These are phyloP conservation scores for Furcasterigmium sp. DNA, from an alignment of 2,329 filamentous ascomycete species.

Conservation along the genomic window DNA sequence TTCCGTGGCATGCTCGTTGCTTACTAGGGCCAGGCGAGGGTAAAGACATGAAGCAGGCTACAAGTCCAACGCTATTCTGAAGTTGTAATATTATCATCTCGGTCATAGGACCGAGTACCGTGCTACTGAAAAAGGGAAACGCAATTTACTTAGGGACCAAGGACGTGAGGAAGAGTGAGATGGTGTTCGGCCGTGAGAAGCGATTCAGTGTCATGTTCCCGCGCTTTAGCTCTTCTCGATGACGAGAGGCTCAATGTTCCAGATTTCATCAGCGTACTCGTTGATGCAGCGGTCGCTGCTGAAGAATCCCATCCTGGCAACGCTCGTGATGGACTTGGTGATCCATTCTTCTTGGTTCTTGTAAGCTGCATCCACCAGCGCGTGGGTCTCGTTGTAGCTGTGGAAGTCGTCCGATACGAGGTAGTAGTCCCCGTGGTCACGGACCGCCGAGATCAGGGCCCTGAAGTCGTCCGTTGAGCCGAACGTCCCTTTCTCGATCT, in stretches of 20 bases:
- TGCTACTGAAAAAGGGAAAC: too few species aligned
- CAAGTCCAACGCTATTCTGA: too few species aligned
- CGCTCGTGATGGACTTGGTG: slow-evolving; percentile 81
- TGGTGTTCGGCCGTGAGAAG: too few species aligned
- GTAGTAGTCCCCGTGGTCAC: slow-evolving; percentile 95
- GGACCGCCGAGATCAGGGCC: slow-evolving; percentile 79
- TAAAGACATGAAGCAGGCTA: too few species aligned
- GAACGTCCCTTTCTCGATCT: slow-evolving; percentile 76
- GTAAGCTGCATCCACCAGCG: slow-evolving; percentile 87
- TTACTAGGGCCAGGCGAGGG: too few species aligned
- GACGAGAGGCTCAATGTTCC: slow-evolving; percentile 84
- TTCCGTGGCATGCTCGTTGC: too few species aligned
- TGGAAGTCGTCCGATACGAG: slow-evolving; percentile 96
- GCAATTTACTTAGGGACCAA: too few species aligned
- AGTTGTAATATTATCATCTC: too few species aligned
- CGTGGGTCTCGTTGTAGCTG: slow-evolving; percentile 87
- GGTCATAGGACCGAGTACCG: too few species aligned
- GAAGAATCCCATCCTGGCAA: slow-evolving; percentile 96
- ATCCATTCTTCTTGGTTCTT: slow-evolving; percentile 90
- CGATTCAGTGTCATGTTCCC: too few species aligned
- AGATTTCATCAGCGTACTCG: slow-evolving; percentile 95
- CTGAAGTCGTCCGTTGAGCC: slow-evolving; percentile 74
- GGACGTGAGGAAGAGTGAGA: too few species aligned
- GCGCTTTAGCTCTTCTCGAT: slow-evolving; percentile 23
- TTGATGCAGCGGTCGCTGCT: slow-evolving; percentile 91